These are phyloP conservation scores for Xylaria nigripes DNA, from an alignment of 495 filamentous ascomycete genomes.

Conservation along the genomic window DNA sequence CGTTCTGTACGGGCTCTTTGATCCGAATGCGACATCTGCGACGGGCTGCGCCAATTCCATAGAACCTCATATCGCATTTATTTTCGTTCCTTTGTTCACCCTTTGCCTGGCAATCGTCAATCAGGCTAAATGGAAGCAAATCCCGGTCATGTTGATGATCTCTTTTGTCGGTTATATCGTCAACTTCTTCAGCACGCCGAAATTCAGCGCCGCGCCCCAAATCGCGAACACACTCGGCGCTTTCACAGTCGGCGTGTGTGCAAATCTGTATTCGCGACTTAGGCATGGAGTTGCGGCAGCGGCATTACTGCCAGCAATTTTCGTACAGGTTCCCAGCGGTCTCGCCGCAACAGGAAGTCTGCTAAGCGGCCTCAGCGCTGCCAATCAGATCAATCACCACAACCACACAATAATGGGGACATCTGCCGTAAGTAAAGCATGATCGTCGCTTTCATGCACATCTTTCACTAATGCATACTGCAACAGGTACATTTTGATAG, in stretches of 20 bases:
- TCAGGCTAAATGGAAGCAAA: slow-evolving; percentile 83
- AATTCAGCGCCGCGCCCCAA: slow-evolving; percentile 69
- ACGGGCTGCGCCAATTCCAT: slow-evolving; percentile 64
- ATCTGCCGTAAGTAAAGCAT: slow-evolving; percentile 15
- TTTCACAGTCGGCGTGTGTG: slow-evolving; percentile 75
- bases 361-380: slow-evolving; percentile 75
- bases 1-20: slow-evolving; percentile 76
- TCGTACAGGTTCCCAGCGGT: slow-evolving; percentile 88
- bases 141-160: slow-evolving; percentile 77
- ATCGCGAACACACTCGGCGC: slow-evolving; percentile 80
- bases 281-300: slow-evolving; percentile 79
- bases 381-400: slow-evolving; percentile 61
- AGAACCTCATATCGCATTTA: slow-evolving; percentile 52
- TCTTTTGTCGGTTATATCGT: slow-evolving; percentile 80
- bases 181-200: slow-evolving; percentile 67
- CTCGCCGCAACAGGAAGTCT: slow-evolving; percentile 77
- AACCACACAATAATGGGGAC: slow-evolving; percentile 18
- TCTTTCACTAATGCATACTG: neutral
- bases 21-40: slow-evolving; percentile 61
- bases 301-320: slow-evolving; percentile 85
- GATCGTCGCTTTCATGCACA: neutral
- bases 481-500: slow-evolving; percentile 16
- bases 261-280: slow-evolving; percentile 81
- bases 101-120: slow-evolving; percentile 78
- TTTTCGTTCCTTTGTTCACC: slow-evolving; percentile 77